Base-by-base conservation (phyloP, 306 rosid species). In the Vigna hirtella region DNA sequence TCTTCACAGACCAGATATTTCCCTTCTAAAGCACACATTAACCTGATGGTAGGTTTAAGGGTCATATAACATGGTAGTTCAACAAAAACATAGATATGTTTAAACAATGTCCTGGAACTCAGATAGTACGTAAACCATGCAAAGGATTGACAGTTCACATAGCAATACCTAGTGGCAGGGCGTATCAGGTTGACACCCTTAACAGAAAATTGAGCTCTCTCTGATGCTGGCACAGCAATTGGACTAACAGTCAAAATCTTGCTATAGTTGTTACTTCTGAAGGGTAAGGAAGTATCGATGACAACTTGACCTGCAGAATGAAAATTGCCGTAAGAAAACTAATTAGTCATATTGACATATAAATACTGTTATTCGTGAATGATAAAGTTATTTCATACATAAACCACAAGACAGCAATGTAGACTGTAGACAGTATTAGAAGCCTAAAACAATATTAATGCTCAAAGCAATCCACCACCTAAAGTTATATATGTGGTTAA, bases 21-120 rank as follows among this genome's bases (percentile, higher is more conserved):
- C 76, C 98, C 98, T 82, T 91, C 97, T 30, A 93, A 83, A 61
- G 97, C 95, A 87, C 98, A 91, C 61, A 93, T 84, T 82, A 93
- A 88, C 95, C 73, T 68, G 57, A 43, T 22, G 57, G 24, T 22
- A 45, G 86, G 88, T 92, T 90, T 87, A 68, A 77, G 49, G 62
- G 13, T 68, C 73, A 78, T 77, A 36, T 66, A 42, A 51, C 26
- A 51, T 47, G 48, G 45, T 9, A 66, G 51, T 80, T 38, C 17
- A 70, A 40, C 32, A 80, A 66, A 18, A 56, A 62, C 20, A 42
- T 26, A 49, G 10, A 48, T 28, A 28, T 69, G 48, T 72, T 56
- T 4, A 67, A 59, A 56, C 34, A 56, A 64, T 45, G 34, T 22
- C 4, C 59, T 61, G 70, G 57, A 71, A 77, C 48, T n/a, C 56